A percentile compares a stretch with the other conserved stretches of the same genome.
phyloP scores from a whole-genome alignment of 331 rosid species.

The Malus hybrid region DNA sequence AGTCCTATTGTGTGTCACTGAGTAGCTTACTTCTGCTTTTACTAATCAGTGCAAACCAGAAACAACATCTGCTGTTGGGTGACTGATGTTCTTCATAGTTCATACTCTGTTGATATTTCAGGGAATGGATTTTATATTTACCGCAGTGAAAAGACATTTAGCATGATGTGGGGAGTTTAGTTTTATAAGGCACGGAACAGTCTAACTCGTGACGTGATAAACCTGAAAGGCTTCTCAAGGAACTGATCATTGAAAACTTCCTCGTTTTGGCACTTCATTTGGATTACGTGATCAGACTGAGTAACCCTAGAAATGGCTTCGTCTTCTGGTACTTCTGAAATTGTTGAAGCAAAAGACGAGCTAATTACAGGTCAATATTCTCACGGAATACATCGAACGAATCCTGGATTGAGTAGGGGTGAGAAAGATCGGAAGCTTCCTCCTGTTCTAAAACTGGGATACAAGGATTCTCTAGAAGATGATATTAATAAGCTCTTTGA shows the following conservation, averaged over 20 bases:
- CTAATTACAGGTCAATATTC: constrained; percentile 33
- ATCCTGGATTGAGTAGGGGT: constrained; percentile 28
- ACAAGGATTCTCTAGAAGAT: constrained; percentile 55
- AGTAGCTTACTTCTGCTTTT: not conserved
- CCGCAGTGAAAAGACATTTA: constrained; percentile 17
- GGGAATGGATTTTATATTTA: constrained; percentile 20
- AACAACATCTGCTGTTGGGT: not conserved
- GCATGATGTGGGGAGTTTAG: not conserved
- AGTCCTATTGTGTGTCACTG: not conserved
- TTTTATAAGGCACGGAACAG: constrained; percentile 13
- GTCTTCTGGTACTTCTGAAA: constrained; percentile 71
- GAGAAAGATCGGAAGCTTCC: constrained; percentile 40
- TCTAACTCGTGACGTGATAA: constrained; percentile 1
- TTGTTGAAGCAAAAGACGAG: constrained; percentile 82
- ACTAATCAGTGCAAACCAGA: not conserved
- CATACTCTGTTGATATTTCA: constrained; percentile 18
- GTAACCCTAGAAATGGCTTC: constrained; percentile 58
- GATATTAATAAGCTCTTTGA: constrained; percentile 77
- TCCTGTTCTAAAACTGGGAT: constrained; percentile 47
- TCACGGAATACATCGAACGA: constrained; percentile 17
- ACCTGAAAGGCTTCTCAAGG: constrained; percentile 17
- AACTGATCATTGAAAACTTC: constrained; percentile 19
- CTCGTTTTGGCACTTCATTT: constrained; percentile 4
- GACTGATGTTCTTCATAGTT: constrained; percentile 16
- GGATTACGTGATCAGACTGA: constrained; percentile 15